Evolutionary conservation across 2,329 filamentous ascomycete genomes (phyloP).

Genomic region (Rutstroemia sp.): DNA sequence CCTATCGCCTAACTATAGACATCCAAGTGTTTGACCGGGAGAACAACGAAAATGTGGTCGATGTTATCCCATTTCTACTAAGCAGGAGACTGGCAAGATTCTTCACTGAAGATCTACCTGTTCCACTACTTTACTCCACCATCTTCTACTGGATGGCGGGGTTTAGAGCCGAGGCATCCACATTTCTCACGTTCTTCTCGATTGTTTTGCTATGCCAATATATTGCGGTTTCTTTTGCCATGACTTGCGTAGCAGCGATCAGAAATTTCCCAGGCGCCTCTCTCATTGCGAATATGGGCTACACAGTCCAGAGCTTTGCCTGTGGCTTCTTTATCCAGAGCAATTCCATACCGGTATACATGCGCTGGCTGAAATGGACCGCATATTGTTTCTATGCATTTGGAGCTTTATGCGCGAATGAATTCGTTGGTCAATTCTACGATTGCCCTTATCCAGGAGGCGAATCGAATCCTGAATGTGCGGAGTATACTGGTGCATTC

Average conservation of each 20-base stretch:
- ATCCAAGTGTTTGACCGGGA: conserved; percentile 72
- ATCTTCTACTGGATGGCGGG: conserved; percentile 76
- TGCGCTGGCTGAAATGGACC: conserved; percentile 69
- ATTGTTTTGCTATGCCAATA: conserved; percentile 65
- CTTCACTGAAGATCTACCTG: conserved; percentile 64
- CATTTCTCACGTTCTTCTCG: conserved; percentile 67
- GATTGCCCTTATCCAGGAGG: conserved; percentile 60
- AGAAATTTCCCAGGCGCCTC: conserved; percentile 64
- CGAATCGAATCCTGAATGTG: conserved; percentile 56
- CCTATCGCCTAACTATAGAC: conserved; percentile 66
- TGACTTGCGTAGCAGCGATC: conserved; percentile 56
- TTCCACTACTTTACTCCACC: conserved; percentile 61
- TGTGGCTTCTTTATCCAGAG: conserved; percentile 72
- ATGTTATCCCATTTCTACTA: conserved; percentile 60
- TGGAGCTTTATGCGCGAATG: conserved; percentile 63
- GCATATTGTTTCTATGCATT: conserved; percentile 64
- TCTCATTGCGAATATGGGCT: conserved; percentile 64
- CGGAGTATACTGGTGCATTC: conserved; percentile 60
- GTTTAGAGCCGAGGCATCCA: conserved; percentile 52
- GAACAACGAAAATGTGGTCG: conserved; percentile 63
- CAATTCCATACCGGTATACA: conserved; percentile 66
- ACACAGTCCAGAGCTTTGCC: conserved; percentile 65
- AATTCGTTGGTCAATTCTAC: conserved; percentile 66
- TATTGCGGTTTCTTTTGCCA: conserved; percentile 64
- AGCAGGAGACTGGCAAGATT: conserved; percentile 63